These are phyloP conservation scores for Parastagonospora avenae DNA, from an alignment of 2,329 filamentous ascomycete genomes.

Conservation along the genomic window DNA sequence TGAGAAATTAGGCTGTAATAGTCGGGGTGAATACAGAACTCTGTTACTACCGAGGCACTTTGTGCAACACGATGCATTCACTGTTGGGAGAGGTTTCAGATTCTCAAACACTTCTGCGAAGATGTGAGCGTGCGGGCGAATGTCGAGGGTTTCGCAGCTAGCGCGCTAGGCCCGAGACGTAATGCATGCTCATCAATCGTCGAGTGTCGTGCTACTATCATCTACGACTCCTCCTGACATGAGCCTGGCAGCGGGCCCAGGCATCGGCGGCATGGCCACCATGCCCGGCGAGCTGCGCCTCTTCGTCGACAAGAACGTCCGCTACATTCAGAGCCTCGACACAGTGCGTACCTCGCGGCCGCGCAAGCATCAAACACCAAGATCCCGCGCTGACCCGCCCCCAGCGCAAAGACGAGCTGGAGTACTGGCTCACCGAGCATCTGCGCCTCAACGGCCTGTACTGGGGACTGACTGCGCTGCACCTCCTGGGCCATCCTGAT, in stretches of 20 bases:
- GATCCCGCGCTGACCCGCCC: slow-evolving; percentile 46
- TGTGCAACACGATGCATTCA: too few relatives aligned
- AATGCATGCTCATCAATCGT: not conserved
- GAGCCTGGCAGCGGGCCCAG: slow-evolving; percentile 66
- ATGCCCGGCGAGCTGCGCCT: slow-evolving; percentile 57
- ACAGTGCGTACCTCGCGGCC: slow-evolving; percentile 61
- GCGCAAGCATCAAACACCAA: slow-evolving; percentile 19
- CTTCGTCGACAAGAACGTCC: slow-evolving; percentile 73
- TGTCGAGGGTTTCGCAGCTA: too few relatives aligned
- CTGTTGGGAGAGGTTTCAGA: too few relatives aligned
- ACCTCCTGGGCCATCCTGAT: slow-evolving; percentile 80
- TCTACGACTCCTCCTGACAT: slow-evolving; percentile 44
- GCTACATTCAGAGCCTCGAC: slow-evolving; percentile 91
- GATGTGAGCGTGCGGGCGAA: too few relatives aligned
- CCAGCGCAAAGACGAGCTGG: slow-evolving; percentile 87
- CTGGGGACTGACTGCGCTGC: slow-evolving; percentile 89
- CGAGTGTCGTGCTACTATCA: not conserved
- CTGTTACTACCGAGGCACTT: too few relatives aligned
- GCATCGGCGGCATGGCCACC: slow-evolving; percentile 52
- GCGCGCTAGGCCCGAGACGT: too few relatives aligned
- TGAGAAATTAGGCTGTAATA: too few relatives aligned
- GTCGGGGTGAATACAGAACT: too few relatives aligned
- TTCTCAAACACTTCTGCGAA: too few relatives aligned
- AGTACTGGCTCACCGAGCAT: slow-evolving; percentile 98
- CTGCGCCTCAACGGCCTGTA: slow-evolving; percentile 94